A percentile compares a stretch with the other conserved stretches of the same genome.
phyloP scores from a whole-genome alignment of 2,329 filamentous ascomycete genomes.

The Gremmenia infestans region DNA sequence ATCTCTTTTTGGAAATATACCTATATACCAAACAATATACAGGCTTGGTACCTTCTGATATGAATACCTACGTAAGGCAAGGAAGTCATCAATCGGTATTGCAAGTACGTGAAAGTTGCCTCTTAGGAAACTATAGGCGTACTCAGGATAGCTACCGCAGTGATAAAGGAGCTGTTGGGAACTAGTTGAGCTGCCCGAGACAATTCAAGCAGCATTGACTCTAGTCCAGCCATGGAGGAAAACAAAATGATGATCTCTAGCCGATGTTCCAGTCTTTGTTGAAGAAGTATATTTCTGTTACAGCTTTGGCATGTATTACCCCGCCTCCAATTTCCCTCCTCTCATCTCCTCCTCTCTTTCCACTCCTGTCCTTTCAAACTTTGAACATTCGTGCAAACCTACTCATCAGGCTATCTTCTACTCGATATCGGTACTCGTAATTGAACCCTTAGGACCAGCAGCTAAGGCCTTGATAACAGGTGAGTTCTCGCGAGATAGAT shows the following conservation, averaged over 20 bases:
- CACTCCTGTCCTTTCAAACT: not conserved
- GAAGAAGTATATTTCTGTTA: not conserved
- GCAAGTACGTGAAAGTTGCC: too few relatives aligned
- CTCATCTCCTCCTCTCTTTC: not conserved
- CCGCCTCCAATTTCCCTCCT: not conserved
- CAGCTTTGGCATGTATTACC: not conserved
- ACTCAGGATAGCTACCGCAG: too few relatives aligned
- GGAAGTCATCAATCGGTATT: too few relatives aligned
- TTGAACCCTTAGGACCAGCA: not conserved
- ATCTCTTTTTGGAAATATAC: too few relatives aligned
- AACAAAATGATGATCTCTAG: not conserved
- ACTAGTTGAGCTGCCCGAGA: not conserved
- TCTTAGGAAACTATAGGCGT: too few relatives aligned
- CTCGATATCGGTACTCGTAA: not conserved
- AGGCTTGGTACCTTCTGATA: too few relatives aligned
- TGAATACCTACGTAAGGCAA: too few relatives aligned
- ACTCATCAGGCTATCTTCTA: not conserved
- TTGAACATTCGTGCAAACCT: not conserved
- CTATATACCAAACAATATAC: too few relatives aligned
- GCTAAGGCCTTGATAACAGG: not conserved
- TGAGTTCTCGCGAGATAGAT: not conserved
- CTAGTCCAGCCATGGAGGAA: not conserved
- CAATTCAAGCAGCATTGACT: not conserved
- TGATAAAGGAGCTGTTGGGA: not conserved
- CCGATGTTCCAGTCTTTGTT: not conserved